These are phyloP conservation scores for Carpinus fangiana DNA, from an alignment of 306 rosid species.

Conservation along the genomic window DNA sequence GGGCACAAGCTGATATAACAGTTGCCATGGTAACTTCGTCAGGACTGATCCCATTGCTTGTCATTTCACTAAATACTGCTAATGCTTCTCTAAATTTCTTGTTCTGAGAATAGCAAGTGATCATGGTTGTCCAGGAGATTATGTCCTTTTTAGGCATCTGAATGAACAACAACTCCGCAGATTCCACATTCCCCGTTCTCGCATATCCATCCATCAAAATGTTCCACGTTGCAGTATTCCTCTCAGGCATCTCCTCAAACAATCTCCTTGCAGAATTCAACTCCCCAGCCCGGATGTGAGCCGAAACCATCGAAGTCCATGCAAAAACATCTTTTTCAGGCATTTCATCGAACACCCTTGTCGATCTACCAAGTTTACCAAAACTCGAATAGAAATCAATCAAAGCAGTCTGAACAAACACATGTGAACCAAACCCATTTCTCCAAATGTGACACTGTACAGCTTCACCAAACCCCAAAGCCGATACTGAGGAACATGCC, in stretches of 20 bases:
- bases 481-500: constrained; percentile 47
- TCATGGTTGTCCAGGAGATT: constrained; percentile 80
- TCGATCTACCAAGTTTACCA: constrained; percentile 33
- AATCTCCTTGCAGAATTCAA: constrained; percentile 63
- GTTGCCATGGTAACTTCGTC: constrained; percentile 68
- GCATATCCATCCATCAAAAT: constrained; percentile 74
- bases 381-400: constrained; percentile 60
- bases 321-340: constrained; percentile 63
- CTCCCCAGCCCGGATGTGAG: constrained; percentile 46
- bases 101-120: constrained; percentile 56
- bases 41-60: constrained; percentile 48
- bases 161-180: constrained; percentile 50
- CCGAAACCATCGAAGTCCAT: constrained; percentile 69
- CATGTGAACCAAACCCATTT: constrained; percentile 52
- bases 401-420: constrained; percentile 73
- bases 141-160: constrained; percentile 59
- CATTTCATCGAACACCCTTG: constrained; percentile 68
- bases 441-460: constrained; percentile 70
- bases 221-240: constrained; percentile 64
- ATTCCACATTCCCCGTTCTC: constrained; percentile 48
- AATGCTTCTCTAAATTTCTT: constrained; percentile 51
- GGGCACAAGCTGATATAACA: constrained; percentile 74
- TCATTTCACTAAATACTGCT: constrained; percentile 52
- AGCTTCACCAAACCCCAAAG: constrained; percentile 42
- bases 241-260: constrained; percentile 63